phyloP scores from a whole-genome alignment of 176 grass and related monocot species.

The Olyra latifolia region DNA sequence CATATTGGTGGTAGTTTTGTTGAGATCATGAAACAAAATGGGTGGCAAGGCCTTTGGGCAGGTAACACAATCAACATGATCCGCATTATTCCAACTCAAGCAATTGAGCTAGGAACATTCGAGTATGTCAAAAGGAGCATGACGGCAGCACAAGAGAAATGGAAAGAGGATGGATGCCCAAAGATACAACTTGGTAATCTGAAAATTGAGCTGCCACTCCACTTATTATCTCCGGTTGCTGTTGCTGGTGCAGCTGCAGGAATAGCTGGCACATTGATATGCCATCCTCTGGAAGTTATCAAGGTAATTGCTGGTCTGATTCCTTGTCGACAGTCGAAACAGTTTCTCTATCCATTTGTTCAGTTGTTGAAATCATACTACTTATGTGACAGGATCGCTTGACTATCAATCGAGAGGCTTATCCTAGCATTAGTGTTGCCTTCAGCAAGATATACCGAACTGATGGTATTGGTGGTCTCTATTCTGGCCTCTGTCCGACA shows the following conservation, averaged over 20 bases:
- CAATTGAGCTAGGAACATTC: constrained; percentile 71
- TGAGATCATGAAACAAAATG: constrained; percentile 67
- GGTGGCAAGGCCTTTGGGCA: constrained; percentile 85
- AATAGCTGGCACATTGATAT: constrained; percentile 62
- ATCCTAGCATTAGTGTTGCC: constrained; percentile 64
- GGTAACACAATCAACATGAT: constrained; percentile 86
- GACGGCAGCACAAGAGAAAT: constrained; percentile 49
- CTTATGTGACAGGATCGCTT: constrained; percentile 66
- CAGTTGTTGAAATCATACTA: not conserved
- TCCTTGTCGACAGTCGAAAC: not conserved
- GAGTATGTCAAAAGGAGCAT: constrained; percentile 74
- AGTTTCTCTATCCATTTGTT: constrained; percentile 1
- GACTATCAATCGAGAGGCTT: constrained; percentile 55
- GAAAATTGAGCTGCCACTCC: constrained; percentile 54
- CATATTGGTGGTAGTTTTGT: constrained; percentile 60
- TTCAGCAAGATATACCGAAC: constrained; percentile 62
- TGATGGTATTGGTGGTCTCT: constrained; percentile 66
- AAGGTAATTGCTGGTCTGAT: constrained; percentile 50
- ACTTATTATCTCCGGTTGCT: constrained; percentile 60
- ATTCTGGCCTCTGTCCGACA: constrained; percentile 76
- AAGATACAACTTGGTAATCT: constrained; percentile 56
- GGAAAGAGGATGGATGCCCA: constrained; percentile 57
- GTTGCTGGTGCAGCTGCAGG: constrained; percentile 73
- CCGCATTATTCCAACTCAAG: constrained; percentile 73
- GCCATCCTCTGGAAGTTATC: constrained; percentile 91